Percentiles rank a stretch among this genome's conserved stretches.
Conservation (phyloP, 345 rosid species). For the Anastatica hierochuntica region DNA sequence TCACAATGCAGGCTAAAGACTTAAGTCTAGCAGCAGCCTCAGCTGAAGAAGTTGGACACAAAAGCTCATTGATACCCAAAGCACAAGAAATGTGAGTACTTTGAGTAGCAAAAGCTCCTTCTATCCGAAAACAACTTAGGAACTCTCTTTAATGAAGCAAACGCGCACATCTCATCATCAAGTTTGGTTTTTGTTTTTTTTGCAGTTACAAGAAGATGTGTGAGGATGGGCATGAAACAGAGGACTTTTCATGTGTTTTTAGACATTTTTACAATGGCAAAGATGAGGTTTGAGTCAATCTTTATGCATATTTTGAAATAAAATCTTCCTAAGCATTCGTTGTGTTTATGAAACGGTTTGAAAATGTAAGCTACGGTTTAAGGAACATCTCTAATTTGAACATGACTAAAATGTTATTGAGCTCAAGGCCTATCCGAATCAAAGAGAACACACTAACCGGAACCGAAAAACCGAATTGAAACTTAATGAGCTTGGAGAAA, state of each 20-base stretch:
- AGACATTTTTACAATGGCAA: conserved; percentile 60
- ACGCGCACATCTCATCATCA: not conserved
- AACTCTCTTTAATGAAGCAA: not conserved
- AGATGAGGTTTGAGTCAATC: conserved; percentile 28
- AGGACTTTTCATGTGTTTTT: conserved; percentile 86
- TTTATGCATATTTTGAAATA: too few relatives aligned
- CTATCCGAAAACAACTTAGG: not conserved
- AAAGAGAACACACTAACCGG: too few relatives aligned
- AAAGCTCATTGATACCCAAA: conserved; percentile 44
- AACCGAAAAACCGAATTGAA: too few relatives aligned
- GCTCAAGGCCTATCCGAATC: too few relatives aligned
- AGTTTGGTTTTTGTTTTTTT: not conserved
- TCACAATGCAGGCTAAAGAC: conserved; percentile 70
- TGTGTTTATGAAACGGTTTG: too few relatives aligned
- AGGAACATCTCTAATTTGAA: too few relatives aligned
- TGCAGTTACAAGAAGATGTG: conserved; percentile 62
- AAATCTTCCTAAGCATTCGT: too few relatives aligned
- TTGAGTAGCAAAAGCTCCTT: not conserved
- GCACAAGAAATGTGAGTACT: conserved; percentile 61
- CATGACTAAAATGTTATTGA: too few relatives aligned
- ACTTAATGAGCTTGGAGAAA: too few relatives aligned
- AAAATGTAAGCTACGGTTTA: too few relatives aligned
- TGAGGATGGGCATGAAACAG: conserved; percentile 47
- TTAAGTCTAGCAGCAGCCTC: conserved; percentile 58
- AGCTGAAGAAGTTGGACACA: conserved; percentile 47